Conservation (phyloP, 2,329 filamentous ascomycete species). For the Fusarium penzigii region DNA sequence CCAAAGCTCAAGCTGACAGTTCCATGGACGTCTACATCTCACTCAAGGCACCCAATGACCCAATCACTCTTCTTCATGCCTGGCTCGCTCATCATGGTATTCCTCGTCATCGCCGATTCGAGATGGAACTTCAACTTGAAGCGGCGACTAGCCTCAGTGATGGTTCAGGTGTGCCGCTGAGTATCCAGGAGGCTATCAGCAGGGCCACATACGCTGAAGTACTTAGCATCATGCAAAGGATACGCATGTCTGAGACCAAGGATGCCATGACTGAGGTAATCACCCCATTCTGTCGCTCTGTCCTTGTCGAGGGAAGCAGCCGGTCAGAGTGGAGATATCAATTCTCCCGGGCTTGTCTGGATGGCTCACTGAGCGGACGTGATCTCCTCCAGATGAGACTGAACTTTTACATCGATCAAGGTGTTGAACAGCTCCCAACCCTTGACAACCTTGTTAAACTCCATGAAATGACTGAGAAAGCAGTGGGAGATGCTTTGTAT, state of each 20-base stretch:
- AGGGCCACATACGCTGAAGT: constrained; percentile 13
- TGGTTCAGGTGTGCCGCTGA: constrained; percentile 4
- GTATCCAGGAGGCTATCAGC: constrained; percentile 10
- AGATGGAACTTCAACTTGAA: constrained; percentile 11
- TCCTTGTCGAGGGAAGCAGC: constrained; percentile 12
- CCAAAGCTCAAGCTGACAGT: constrained; percentile 3
- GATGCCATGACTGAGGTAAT: constrained; percentile 6
- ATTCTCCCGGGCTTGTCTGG: constrained; percentile 4
- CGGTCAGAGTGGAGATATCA: constrained; percentile 11
- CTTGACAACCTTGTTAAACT: constrained; percentile 11
- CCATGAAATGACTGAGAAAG: constrained; percentile 2
- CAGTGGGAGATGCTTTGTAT: constrained; percentile 7
- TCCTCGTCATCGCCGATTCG: constrained; percentile 7
- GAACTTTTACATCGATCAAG: constrained; percentile 4
- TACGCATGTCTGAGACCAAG: not conserved
- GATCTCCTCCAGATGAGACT: constrained; percentile 6
- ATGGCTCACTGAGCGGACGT: constrained; percentile 2
- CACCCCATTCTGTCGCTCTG: constrained; percentile 6
- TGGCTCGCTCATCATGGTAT: constrained; percentile 10
- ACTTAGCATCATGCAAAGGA: constrained; percentile 10
- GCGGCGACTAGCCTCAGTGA: constrained; percentile 1
- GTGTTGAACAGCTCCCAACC: constrained; percentile 5
- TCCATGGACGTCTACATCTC: constrained; percentile 11
- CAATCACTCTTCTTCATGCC: constrained; percentile 10
- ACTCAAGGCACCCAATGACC: constrained; percentile 9